A percentile compares a stretch with the other conserved stretches of the same genome.
These are phyloP conservation scores for Ilyonectria mors-panacis DNA, from an alignment of 2,329 filamentous ascomycete species.

Conservation along the genomic window DNA sequence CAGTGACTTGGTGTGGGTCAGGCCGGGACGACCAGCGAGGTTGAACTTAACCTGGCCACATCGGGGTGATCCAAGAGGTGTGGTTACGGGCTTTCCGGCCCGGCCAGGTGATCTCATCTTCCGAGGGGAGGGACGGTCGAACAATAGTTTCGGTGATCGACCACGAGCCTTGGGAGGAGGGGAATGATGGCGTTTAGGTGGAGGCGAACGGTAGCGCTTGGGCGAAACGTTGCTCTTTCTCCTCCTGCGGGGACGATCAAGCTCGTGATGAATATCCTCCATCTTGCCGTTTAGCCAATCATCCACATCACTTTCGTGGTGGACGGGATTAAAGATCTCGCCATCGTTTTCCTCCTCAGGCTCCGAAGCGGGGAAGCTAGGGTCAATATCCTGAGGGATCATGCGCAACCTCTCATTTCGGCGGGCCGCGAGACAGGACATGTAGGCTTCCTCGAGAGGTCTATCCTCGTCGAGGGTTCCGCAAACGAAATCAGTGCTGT, in stretches of 20 bases:
- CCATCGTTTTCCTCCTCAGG: slow-evolving; percentile 88
- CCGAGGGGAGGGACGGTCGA: slow-evolving; percentile 79
- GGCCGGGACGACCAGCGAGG: slow-evolving; percentile 71
- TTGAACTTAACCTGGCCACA: slow-evolving; percentile 56
- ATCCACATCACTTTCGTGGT: slow-evolving; percentile 77
- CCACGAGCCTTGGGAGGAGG: slow-evolving; percentile 63
- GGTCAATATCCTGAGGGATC: slow-evolving; percentile 97
- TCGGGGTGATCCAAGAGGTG: slow-evolving; percentile 58
- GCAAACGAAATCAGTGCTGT: slow-evolving; percentile 99
- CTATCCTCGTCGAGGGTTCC: slow-evolving; percentile 97
- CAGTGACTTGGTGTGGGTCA: slow-evolving; percentile 87
- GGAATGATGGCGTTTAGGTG: slow-evolving; percentile 49
- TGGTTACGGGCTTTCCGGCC: slow-evolving; percentile 64
- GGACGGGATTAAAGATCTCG: slow-evolving; percentile 71
- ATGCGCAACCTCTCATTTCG: slow-evolving; percentile 84
- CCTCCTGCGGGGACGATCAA: slow-evolving; percentile 64
- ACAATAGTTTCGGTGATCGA: slow-evolving; percentile 68
- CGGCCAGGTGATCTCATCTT: slow-evolving; percentile 81
- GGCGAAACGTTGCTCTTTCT: slow-evolving; percentile 67
- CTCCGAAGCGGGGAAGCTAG: slow-evolving; percentile 96
- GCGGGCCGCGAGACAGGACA: slow-evolving; percentile 85
- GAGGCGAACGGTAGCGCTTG: slow-evolving; percentile 62
- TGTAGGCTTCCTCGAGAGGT: slow-evolving; percentile 93
- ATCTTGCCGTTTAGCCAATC: slow-evolving; percentile 81
- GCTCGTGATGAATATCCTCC: slow-evolving; percentile 75